Base-by-base conservation (phyloP, 2,329 filamentous ascomycete species). In the Nectriaceae sp. region DNA sequence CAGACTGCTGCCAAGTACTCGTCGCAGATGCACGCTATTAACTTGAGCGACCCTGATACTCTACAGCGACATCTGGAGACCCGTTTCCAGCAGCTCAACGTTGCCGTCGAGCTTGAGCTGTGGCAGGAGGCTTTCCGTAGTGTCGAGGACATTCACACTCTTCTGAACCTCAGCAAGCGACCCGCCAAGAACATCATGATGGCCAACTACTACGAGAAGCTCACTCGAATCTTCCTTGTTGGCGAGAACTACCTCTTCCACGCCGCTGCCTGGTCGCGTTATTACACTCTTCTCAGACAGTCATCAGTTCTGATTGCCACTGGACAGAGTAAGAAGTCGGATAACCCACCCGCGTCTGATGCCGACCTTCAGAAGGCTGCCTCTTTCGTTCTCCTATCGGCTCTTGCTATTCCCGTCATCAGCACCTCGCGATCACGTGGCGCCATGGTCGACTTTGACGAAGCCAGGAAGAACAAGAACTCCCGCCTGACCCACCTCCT, bases 141-240 rank as follows among this genome's bases (percentile, higher is more conserved):
- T 67, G 93, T 99, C 42, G 94, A 99, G 76, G 94, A 99, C 69
- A 97, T 97, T 61, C 94, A 99, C 77, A 97, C 92, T 43, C 84
- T 99, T 46, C 85, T 99, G 60, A 97, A 88, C 77, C 82, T 97
- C 62, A 97, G 93, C 87, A 97, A 97, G 83, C 89, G 94, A 47
- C 92, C 92, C 33, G 88, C 94, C 46, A 97, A 97, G 87, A 97
- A 97, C 70, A 81, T 97, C 68, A 97, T 99, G 94, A 99, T 99
- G 94, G 94, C 94, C 75, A 99, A 97, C 79, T 99, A 99, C 82
- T 99, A 97, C 74, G 94, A 99, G 81, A 97, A 97, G 78, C 85
- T 99, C 49, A 97, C 94, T 35, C 86, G 92, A 57, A 99, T 99
- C 71, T 99, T 99, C 82, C 84, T 99, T 55, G 94, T 97, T 59